These are phyloP conservation scores for Panicum hallii DNA, from an alignment of 202 grass and related monocot genomes.

Conservation along the genomic window DNA sequence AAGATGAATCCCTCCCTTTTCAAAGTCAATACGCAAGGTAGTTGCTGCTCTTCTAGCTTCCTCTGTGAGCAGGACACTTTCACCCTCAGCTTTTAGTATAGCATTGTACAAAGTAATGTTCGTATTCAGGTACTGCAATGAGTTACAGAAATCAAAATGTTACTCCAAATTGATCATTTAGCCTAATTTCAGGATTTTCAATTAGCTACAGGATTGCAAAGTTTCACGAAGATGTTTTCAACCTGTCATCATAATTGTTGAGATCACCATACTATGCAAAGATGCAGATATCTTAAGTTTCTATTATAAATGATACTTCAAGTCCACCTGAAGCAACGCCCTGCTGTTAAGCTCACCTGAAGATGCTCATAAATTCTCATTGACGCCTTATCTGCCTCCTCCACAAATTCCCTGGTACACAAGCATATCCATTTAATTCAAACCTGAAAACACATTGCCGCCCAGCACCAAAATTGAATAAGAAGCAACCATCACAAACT, in stretches of 20 bases:
- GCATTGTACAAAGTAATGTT: conserved; percentile 83
- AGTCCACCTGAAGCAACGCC: background rate
- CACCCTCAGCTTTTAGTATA: conserved; percentile 72
- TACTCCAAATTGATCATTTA: background rate
- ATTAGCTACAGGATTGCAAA: background rate
- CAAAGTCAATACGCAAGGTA: conserved; percentile 79
- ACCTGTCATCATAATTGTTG: background rate
- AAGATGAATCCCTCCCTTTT: conserved; percentile 96
- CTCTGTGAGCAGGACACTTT: conserved; percentile 62
- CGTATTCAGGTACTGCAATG: conserved; percentile 83
- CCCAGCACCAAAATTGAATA: conserved; percentile 5
- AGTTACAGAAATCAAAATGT: conserved; percentile 30
- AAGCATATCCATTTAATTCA: conserved; percentile 24
- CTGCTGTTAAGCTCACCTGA: conserved; percentile 54
- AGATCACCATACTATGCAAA: background rate
- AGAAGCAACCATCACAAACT: background rate
- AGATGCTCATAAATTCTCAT: conserved; percentile 94
- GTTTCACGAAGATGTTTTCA: background rate
- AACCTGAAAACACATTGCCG: conserved; percentile 11
- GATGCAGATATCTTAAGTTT: background rate
- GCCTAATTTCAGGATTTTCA: background rate
- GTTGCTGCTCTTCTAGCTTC: conserved; percentile 79
- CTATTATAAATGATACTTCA: background rate
- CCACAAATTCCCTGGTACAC: conserved; percentile 79
- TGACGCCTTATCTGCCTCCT: conserved; percentile 87